Evolutionary conservation across 495 filamentous ascomycete species (phyloP).

Genomic region (Aspergillus mulundensis): DNA sequence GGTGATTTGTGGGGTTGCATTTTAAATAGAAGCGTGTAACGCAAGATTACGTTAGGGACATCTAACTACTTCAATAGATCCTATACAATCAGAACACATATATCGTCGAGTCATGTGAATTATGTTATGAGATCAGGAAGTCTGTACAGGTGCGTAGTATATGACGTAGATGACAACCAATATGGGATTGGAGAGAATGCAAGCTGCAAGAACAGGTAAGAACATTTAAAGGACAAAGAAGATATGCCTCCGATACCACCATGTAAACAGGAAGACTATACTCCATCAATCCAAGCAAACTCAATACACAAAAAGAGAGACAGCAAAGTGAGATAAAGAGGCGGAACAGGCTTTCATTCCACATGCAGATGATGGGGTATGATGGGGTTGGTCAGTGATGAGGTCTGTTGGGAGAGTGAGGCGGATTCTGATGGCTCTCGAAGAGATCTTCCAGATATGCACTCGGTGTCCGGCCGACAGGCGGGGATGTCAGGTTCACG

Average conservation of each 20-base stretch:
- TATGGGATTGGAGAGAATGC: neutral
- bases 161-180: neutral
- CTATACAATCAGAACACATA: neutral
- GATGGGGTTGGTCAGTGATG: neutral
- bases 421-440: conserved; percentile 52
- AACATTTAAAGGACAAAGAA: neutral
- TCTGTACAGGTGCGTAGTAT: neutral
- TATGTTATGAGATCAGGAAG: neutral
- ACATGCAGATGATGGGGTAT: neutral
- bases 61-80: neutral
- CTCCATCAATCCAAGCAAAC: neutral
- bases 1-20: neutral
- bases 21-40: neutral
- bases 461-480: conserved; percentile 75
- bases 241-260: neutral
- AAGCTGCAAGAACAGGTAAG: neutral
- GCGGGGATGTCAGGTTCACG: conserved; percentile 62
- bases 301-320: neutral
- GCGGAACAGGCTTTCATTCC: conserved; percentile 2
- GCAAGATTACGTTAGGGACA: neutral
- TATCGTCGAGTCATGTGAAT: conserved; percentile 1
- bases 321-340: neutral
- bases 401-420: conserved; percentile 21
- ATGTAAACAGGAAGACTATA: neutral
- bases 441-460: conserved; percentile 92